Evolutionary conservation across 129 eudicot species (phyloP).

Genomic region (Glebionis coronaria): DNA sequence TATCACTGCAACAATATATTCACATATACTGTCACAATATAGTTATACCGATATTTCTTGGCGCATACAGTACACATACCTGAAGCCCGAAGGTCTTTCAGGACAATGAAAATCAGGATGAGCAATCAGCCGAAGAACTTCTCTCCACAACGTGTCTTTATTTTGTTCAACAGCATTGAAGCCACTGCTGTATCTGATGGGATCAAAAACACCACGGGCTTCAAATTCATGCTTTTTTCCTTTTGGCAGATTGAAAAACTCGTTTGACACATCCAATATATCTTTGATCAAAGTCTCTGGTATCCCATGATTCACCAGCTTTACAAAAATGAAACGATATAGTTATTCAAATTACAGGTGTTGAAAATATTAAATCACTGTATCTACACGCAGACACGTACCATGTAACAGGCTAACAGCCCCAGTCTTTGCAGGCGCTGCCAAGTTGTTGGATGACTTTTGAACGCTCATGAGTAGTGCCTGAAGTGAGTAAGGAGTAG

Average conservation of each 20-base stretch:
- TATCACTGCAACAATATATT: slow-evolving; percentile 16
- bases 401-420: no score
- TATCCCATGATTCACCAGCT: no score
- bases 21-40: background rate
- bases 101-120: background rate
- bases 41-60: background rate
- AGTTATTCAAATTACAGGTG: no score
- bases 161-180: background rate
- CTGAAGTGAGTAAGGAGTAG: no score
- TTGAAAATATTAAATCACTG: no score
- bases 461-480: no score
- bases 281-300: background rate
- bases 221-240: background rate
- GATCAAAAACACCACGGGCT: background rate
- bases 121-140: background rate
- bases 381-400: no score
- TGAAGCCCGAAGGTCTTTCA: background rate
- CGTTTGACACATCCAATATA: background rate
- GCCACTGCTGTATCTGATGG: background rate
- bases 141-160: background rate
- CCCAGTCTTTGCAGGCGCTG: no score
- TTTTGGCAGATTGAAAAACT: background rate
- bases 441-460: no score
- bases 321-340: no score
- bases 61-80: background rate